Evolutionary conservation across 768 basidiomycete genomes (phyloP).

Genomic region (Mycena filopes): DNA sequence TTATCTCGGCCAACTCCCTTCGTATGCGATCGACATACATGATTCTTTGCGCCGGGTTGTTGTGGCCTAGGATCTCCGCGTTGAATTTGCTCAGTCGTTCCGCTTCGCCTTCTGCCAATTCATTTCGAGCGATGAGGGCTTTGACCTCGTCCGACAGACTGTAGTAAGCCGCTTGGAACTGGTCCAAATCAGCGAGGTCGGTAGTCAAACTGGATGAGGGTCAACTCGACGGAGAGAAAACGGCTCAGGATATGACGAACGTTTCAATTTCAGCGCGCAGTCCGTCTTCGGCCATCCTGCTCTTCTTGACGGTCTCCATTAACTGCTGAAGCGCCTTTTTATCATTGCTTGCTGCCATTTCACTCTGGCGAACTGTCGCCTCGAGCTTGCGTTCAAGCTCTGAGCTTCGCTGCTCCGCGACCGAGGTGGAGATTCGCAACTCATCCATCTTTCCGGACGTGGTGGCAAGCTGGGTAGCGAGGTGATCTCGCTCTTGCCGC

Average conservation of each 20-base stretch:
- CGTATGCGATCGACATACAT: constrained; percentile 88
- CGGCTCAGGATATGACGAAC: constrained; percentile 53
- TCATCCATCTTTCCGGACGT: constrained; percentile 37
- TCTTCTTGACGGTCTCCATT: constrained; percentile 61
- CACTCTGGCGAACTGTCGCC: constrained; percentile 46
- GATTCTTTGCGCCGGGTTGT: constrained; percentile 87
- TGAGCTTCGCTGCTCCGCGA: constrained; percentile 31
- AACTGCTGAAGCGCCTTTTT: constrained; percentile 59
- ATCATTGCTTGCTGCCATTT: constrained; percentile 55
- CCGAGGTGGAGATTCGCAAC: constrained; percentile 35
- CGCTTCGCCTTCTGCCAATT: constrained; percentile 84
- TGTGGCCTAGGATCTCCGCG: constrained; percentile 85
- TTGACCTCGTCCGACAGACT: constrained; percentile 71
- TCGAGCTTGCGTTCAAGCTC: constrained; percentile 42
- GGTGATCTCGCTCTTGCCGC: constrained; percentile 48
- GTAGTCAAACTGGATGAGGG: constrained; percentile 46
- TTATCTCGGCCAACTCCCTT: constrained; percentile 80
- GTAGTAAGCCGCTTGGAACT: constrained; percentile 79
- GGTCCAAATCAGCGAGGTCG: constrained; percentile 69
- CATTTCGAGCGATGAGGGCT: constrained; percentile 73
- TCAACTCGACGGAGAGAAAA: constrained; percentile 1
- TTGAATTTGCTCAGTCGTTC: constrained; percentile 82
- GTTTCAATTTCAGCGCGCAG: constrained; percentile 74
- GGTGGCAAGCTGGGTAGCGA: constrained; percentile 34
- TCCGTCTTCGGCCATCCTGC: constrained; percentile 72